Evolutionary conservation across 441 rosid genomes (phyloP), one percentile per base, ranked within the genome.

Genomic region (Iberis amara): DNA sequence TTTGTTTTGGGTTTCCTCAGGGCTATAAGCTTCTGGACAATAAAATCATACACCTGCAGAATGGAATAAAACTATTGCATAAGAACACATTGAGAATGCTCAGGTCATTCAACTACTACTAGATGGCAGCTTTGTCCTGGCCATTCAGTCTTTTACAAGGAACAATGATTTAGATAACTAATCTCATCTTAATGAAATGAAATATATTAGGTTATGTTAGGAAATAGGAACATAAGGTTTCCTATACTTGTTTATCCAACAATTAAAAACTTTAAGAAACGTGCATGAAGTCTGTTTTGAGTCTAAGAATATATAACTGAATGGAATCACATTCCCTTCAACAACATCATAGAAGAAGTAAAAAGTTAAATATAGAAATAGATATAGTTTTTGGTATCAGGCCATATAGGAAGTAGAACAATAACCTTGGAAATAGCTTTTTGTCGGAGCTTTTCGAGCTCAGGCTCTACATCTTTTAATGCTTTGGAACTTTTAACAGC

Each of bases 1-100:
- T 94, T 94, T 62, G 99, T 94, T 82, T 94, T 94, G 44, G 99
- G 99, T 75, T 94, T 94, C 68, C 99, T 86, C 66, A 94, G 69
- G 18, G 99, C 96, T 67, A 86, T 72, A 52, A 94, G 99, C 79
- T 94, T 94, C 78, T 89, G 99, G 70, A 89, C 94, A 56, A 89
- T 83, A 78, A 94, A 89, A 59, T 94, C 99, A 81, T 85, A 94
- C 48, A 87, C 94, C 99, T 94, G 71, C 26, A 59, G 49, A 61
- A 62, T 46, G 35, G 27, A 37, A 33, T 18, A 65, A 47, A 39
- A 12, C 3, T 38, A 65, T 13, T 11, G 37, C 50, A 46, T 72
- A 6, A 62, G 32, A 58, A 54, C 27, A 11, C 12, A 12, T 15
- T 24, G n/a, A 62, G 28, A 13, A 43, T 30, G 11, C 36, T 39